Base-by-base conservation (phyloP, 192 early-diverging fungal genomes). In the Backusella tuberculispora region DNA sequence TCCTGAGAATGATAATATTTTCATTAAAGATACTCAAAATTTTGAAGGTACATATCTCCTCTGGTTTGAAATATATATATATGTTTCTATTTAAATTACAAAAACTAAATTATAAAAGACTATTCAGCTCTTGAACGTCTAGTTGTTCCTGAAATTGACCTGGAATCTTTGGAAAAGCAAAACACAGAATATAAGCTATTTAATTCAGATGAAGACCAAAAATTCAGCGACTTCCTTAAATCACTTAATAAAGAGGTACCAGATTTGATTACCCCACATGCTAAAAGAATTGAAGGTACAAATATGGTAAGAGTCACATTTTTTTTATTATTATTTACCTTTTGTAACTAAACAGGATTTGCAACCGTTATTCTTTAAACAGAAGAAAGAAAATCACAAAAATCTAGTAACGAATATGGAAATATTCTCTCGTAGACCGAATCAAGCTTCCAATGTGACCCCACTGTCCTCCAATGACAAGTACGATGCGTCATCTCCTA, bases 251-350 rank as follows among this genome's bases (percentile, higher is more conserved):
- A 26, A 60, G 53, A 60, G 53, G 24, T 60, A 60, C 53, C 53
- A 60, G 53, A 60, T 60, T 56, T 56, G 53, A 56, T 24, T 56
- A 56, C 53, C 53, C 53, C 53, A 56, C 53, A 56, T 56, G 53
- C 53, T 56, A 56, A 56, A 26, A 56, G 8, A 56, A 56, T 21
- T 12, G 53, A 56, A 4, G 53, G 24, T 56, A 56, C 21, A 26
- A 26, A 56, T 56, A 26, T 56, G 53, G 53, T 56, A 56, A 56
- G 53, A 19, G 53, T 56, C 53, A 56, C 53, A 56, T 56, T 56
- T 24, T 60, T 56, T 56, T 60, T 34, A 34, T 34, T 34, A 1
- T 26, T 60, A 13, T 60, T 56, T 24, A 53, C 50, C n/a, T 53
- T 53, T 53, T 53, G 50, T 53, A 53, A 53, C 50, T 53, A 53